Conservation (phyloP, 305 asterid genomes). For the Coffea humblotiana region DNA sequence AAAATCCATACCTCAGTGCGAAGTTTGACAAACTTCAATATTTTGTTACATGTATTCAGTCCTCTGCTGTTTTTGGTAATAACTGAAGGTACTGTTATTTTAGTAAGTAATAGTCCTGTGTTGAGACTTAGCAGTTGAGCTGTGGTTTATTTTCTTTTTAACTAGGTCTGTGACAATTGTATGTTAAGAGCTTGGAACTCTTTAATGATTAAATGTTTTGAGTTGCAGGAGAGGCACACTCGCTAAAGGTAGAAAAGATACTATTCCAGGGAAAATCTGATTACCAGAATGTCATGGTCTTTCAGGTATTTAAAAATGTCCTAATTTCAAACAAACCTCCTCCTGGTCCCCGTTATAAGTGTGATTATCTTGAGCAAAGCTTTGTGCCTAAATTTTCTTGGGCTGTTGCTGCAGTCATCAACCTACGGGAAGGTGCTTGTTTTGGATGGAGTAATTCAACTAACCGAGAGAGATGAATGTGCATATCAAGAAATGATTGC, state of each 20-base stretch:
- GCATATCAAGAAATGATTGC: slow-evolving; percentile 98
- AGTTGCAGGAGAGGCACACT: slow-evolving; percentile 94
- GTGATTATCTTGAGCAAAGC: not conserved
- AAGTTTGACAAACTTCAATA: not conserved
- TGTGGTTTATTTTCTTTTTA: not conserved
- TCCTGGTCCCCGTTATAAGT: not conserved
- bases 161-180: not conserved
- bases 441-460: slow-evolving; percentile 95
- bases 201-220: not conserved
- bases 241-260: slow-evolving; percentile 85
- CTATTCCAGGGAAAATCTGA: slow-evolving; percentile 87
- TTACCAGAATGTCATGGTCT: slow-evolving; percentile 86
- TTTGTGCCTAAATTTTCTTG: slow-evolving; percentile 17
- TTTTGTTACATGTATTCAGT: not conserved
- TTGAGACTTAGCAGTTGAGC: not conserved
- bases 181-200: not conserved
- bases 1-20: not conserved
- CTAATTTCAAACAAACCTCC: slow-evolving; percentile 1
- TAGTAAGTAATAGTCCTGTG: not conserved
- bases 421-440: slow-evolving; percentile 96
- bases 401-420: slow-evolving; percentile 66
- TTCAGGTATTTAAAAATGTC: slow-evolving; percentile 54
- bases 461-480: slow-evolving; percentile 97
- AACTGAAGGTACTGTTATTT: not conserved
- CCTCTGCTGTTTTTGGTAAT: not conserved